Base-by-base conservation (phyloP, 345 rosid genomes). In the Hirschfeldia incana region DNA sequence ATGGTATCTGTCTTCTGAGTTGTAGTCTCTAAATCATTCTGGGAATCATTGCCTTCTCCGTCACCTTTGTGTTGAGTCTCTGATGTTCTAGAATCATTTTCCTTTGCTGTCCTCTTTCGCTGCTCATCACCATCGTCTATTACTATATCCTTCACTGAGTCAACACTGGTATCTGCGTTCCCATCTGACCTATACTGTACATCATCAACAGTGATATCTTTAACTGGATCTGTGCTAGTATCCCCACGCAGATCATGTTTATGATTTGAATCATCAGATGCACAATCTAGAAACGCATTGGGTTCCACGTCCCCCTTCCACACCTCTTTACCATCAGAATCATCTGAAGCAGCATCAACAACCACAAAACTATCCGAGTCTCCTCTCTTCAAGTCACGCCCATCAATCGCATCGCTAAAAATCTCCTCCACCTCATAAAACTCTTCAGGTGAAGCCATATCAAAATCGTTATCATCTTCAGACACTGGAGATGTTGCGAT, bases 371-470 rank as follows among this genome's bases (percentile, higher is more conserved):
- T 29, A 73, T 82, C 84, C 0, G 30, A 72, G 55, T 89, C 92
- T 68, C 70, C 92, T 70, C 70, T 85, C 83, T 86, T 91, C 51
- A 82, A 86, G 71, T 92, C 97, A 29, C 80, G 90, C 5, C 81
- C 87, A 44, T 93, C 97, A 6, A 85, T 79, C 27, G 80, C 86
- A 81, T 80, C 91, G 86, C 90, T 87, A 82, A 95, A 95, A 46
- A 91, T 89, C 86, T 95, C 97, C 85, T 95, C 97, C 62, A 89
- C 99, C 89, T 95, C 99, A 82, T 85, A 95, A 85, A 91, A 93
- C 69, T 95, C 99, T 77, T 95, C 98, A 11, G 97, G 96, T 67
- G 99, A 87, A 83, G 88, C 82, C 74, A 78, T 76, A 60, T 87
- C 99, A 1, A 74, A 51, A 68, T 93, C 98, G 57, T 73, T 85